phyloP scores from a whole-genome alignment of 768 basidiomycete genomes.

The Hericium coralloides region DNA sequence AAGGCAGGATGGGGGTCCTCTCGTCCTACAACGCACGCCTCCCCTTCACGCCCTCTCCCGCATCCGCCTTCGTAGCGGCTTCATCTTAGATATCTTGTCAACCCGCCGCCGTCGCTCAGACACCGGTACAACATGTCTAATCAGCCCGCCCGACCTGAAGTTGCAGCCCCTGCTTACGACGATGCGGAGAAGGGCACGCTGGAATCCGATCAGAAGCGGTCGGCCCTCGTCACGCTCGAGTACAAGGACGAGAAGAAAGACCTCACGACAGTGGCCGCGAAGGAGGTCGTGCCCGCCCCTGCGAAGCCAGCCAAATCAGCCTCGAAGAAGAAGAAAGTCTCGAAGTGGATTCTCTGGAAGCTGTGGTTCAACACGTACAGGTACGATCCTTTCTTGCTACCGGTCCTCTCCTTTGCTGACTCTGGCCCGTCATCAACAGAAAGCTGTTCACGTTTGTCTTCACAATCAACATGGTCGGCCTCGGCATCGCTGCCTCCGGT shows the following conservation, averaged over 20 bases:
- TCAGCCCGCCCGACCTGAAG: constrained; percentile 10
- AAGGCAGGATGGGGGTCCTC: background rate
- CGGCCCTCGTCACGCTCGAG: constrained; percentile 2
- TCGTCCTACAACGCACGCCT: background rate
- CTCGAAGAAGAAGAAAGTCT: constrained; percentile 45
- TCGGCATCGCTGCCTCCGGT: constrained; percentile 51
- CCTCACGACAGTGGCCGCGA: constrained; percentile 25
- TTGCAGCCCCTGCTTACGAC: constrained; percentile 15
- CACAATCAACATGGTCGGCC: constrained; percentile 47
- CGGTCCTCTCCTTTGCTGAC: background rate
- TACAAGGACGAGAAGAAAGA: constrained; percentile 14
- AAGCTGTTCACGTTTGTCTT: constrained; percentile 67
- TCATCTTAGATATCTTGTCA: background rate
- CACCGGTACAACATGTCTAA: constrained; percentile 14
- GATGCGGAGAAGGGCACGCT: constrained; percentile 22
- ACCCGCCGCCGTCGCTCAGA: background rate
- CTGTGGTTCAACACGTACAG: constrained; percentile 79
- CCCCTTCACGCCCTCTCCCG: background rate
- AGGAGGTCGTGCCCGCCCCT: constrained; percentile 24
- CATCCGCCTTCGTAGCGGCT: background rate
- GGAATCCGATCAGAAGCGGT: constrained; percentile 10
- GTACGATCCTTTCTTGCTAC: constrained; percentile 24
- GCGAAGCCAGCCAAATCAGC: constrained; percentile 25
- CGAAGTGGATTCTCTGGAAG: constrained; percentile 50
- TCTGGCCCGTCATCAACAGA: constrained; percentile 25